phyloP scores from a whole-genome alignment of 2,329 filamentous ascomycete genomes.

The Nigrospora sphaerica region DNA sequence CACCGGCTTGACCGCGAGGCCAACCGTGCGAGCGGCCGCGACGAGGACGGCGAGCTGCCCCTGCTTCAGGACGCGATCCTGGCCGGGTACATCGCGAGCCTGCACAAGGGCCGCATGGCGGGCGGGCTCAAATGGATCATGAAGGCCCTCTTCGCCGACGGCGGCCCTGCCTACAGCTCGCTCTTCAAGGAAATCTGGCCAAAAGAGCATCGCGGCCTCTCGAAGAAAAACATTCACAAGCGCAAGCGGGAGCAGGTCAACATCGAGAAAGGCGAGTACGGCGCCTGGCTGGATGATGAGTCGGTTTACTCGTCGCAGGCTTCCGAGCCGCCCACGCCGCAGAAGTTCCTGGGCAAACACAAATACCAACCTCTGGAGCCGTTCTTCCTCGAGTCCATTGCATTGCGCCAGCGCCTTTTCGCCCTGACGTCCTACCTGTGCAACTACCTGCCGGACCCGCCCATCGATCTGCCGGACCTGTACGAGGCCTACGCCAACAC shows the following conservation, averaged over 20 bases:
- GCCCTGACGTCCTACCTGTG: slow-evolving; percentile 43
- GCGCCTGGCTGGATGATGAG: slow-evolving; percentile 54
- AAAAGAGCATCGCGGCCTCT: slow-evolving; percentile 49
- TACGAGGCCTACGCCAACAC: slow-evolving; percentile 52
- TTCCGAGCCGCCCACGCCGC: slow-evolving; percentile 38
- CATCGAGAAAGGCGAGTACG: slow-evolving; percentile 52
- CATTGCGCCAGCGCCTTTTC: slow-evolving; percentile 57
- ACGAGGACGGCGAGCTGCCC: slow-evolving; percentile 18
- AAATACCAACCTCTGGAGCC: slow-evolving; percentile 32
- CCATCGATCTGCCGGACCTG: slow-evolving; percentile 40
- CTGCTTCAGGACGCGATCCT: slow-evolving; percentile 50
- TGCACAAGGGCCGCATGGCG: slow-evolving; percentile 35
- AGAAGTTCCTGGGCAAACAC: slow-evolving; percentile 22
- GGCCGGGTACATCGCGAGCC: slow-evolving; percentile 45
- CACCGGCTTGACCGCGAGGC: slow-evolving; percentile 37
- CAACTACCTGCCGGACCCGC: slow-evolving; percentile 35
- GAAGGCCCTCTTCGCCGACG: slow-evolving; percentile 62
- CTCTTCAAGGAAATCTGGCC: slow-evolving; percentile 62
- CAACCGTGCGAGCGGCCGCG: slow-evolving; percentile 8
- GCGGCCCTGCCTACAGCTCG: slow-evolving; percentile 40
- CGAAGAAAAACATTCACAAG: slow-evolving; percentile 35
- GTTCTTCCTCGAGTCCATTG: slow-evolving; percentile 45
- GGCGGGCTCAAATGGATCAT: slow-evolving; percentile 46
- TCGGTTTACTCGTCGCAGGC: slow-evolving; percentile 33
- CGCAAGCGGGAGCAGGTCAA: slow-evolving; percentile 45